Conservation (phyloP, 495 filamentous ascomycete genomes). For the Talaromyces trachyspermus region DNA sequence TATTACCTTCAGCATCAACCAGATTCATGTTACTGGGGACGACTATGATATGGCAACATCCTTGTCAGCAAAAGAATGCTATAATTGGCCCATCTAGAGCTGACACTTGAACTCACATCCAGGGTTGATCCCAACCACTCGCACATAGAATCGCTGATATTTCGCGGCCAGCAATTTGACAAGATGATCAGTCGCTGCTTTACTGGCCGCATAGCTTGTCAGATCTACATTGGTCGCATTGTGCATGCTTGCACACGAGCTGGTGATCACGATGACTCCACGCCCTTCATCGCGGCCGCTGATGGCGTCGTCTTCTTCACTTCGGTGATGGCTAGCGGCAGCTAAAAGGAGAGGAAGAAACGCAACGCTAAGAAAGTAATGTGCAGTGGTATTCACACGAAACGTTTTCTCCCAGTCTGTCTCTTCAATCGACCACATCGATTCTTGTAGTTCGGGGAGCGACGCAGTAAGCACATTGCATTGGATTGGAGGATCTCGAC, state of each 20-base stretch:
- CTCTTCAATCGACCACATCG: slow-evolving; percentile 33
- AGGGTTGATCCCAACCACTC: slow-evolving; percentile 38
- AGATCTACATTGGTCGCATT: slow-evolving; percentile 42
- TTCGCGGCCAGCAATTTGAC: slow-evolving; percentile 35
- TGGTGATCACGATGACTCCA: slow-evolving; percentile 35
- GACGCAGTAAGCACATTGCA: slow-evolving; percentile 33
- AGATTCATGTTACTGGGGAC: slow-evolving; percentile 43
- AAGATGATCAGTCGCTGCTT: slow-evolving; percentile 39
- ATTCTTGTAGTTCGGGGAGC: slow-evolving; percentile 28
- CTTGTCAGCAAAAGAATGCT: neutral
- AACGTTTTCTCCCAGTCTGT: slow-evolving; percentile 35
- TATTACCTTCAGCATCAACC: slow-evolving; percentile 33
- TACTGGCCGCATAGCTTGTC: slow-evolving; percentile 37
- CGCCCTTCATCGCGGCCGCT: slow-evolving; percentile 28
- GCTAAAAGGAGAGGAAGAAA: slow-evolving; percentile 31
- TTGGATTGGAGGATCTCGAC: slow-evolving; percentile 28
- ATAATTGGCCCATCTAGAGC: too few relatives aligned
- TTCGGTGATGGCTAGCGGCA: too few relatives aligned
- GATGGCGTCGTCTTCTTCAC: too few relatives aligned
- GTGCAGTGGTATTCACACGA: slow-evolving; percentile 34
- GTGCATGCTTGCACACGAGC: slow-evolving; percentile 40
- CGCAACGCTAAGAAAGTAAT: slow-evolving; percentile 37
- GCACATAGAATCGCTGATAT: slow-evolving; percentile 34
- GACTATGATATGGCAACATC: slow-evolving; percentile 19
- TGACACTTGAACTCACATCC: slow-evolving; percentile 39